Conservation (phyloP, 2,329 filamentous ascomycete genomes). For the Elsinoe batatas region DNA sequence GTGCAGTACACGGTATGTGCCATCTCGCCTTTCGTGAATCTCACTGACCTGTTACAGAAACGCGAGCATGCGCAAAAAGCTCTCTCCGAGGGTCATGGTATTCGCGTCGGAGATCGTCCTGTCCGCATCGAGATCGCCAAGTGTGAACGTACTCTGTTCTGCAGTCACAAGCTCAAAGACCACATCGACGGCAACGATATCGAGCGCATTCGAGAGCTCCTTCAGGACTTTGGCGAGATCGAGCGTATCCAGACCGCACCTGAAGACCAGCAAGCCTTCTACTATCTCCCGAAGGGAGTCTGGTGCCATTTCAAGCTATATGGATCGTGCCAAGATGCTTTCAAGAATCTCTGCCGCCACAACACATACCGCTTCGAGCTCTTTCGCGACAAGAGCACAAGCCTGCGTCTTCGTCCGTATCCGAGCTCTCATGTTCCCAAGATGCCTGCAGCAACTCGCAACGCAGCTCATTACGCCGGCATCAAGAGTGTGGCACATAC, state of each 20-base stretch:
- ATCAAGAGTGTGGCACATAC: not conserved
- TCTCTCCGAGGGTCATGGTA: conserved; percentile 44
- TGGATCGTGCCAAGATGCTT: conserved; percentile 23
- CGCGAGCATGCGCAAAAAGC: conserved; percentile 41
- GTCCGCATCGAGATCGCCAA: conserved; percentile 52
- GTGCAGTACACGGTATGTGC: conserved; percentile 50
- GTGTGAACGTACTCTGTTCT: conserved; percentile 12
- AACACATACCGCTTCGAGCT: conserved; percentile 19
- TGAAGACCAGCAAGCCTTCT: conserved; percentile 21
- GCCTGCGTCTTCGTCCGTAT: not conserved
- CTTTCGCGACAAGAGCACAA: not conserved
- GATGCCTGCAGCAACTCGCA: not conserved
- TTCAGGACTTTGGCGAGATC: conserved; percentile 19
- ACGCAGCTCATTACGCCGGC: not conserved
- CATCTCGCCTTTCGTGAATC: conserved; percentile 11
- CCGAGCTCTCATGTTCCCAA: not conserved
- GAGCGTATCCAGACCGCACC: conserved; percentile 20
- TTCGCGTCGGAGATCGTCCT: conserved; percentile 11
- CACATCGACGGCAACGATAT: conserved; percentile 18
- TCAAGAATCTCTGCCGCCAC: conserved; percentile 21
- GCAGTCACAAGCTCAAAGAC: conserved; percentile 15
- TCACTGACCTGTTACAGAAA: conserved; percentile 28
- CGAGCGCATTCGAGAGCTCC: conserved; percentile 16
- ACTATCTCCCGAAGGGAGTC: conserved; percentile 23
- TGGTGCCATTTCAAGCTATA: conserved; percentile 24